These are phyloP conservation scores for Aphanoascus verrucosus DNA, from an alignment of 2,329 filamentous ascomycete genomes.

Conservation along the genomic window DNA sequence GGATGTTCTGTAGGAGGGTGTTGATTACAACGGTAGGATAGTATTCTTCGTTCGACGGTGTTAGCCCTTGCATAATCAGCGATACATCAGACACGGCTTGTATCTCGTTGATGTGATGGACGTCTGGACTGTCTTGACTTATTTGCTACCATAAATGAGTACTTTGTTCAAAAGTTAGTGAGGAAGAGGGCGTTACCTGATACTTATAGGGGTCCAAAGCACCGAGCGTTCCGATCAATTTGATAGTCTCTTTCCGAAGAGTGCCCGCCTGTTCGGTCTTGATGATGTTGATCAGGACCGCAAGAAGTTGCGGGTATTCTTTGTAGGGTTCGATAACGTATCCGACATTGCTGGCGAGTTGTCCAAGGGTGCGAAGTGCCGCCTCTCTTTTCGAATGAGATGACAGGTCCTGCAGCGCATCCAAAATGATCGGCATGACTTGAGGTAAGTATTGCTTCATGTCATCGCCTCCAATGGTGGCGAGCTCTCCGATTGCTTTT, in stretches of 20 bases:
- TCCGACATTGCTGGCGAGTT: slow-evolving; percentile 88
- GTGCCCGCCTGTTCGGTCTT: slow-evolving; percentile 81
- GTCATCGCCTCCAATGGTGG: slow-evolving; percentile 83
- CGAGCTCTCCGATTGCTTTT: slow-evolving; percentile 86
- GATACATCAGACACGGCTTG: slow-evolving; percentile 79
- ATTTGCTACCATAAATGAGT: slow-evolving; percentile 49
- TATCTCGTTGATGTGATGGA: slow-evolving; percentile 58
- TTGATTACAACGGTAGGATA: slow-evolving; percentile 98
- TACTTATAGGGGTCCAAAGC: slow-evolving; percentile 94
- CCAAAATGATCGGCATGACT: slow-evolving; percentile 90
- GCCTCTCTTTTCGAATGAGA: slow-evolving; percentile 84
- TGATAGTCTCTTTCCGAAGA: slow-evolving; percentile 86
- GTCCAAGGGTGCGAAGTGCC: slow-evolving; percentile 78
- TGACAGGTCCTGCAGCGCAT: slow-evolving; percentile 86
- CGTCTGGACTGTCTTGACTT: slow-evolving; percentile 75
- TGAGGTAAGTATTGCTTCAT: slow-evolving; percentile 86
- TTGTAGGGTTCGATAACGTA: slow-evolving; percentile 96
- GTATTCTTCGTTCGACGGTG: slow-evolving; percentile 94
- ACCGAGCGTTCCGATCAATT: slow-evolving; percentile 87
- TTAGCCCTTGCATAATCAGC: slow-evolving; percentile 93
- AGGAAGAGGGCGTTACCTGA: slow-evolving; percentile 42
- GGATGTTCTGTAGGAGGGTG: slow-evolving; percentile 70
- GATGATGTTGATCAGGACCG: slow-evolving; percentile 87
- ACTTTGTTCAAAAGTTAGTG: slow-evolving; percentile 1
- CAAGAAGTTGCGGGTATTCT: slow-evolving; percentile 86